Evolutionary conservation across 495 filamentous ascomycete genomes (phyloP), one percentile per base, ranked within the genome.

Genomic region (Neurospora sp.): DNA sequence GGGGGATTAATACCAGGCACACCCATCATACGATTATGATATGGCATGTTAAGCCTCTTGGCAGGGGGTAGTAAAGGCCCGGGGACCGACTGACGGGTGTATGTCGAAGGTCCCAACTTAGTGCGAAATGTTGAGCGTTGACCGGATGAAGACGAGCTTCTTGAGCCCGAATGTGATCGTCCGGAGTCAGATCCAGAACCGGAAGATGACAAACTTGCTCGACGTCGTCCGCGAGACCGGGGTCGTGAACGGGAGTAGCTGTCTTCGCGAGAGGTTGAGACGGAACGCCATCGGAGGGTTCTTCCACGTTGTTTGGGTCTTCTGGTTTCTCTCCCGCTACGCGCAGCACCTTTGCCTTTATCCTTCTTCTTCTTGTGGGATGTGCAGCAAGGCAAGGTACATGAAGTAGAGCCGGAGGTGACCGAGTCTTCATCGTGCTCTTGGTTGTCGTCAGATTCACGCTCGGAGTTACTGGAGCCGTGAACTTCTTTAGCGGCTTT

Each of bases 241-340:
- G 83, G 82, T 10, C 78, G 79, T 8, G 84, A 85, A 8, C 77
- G 77, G 9, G 77, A 76, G 18, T 66, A 70, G 9, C 60, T 69
- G 12, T 73, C 70, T 42, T 72, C 71, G 3, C 60, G 70, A 41
- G 76, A 77, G 2, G 70, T 42, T 18, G 79, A 75, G 16, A 49
- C 74, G 31, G 77, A 77, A 31, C 74, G 74, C n/a, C 75, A 76
- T 31, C 74, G 75, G 6, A 78, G 71, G 42, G 14, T 31, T 66
- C 54, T 35, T 10, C 54, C 54, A 31, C 54, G 54, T 14, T 35
- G 54, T 3, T 35, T 31, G 1, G 23, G 27, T 18, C 54, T 66
- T 18, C 54, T 77, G 76, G 10, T 69, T 71, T 16, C 77, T 74
- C 31, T 73, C 12, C 20, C 46, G 14, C 23, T 11, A 27, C 20